Evolutionary conservation across 768 basidiomycete genomes (phyloP).

Genomic region (Tephrocybe sp.): DNA sequence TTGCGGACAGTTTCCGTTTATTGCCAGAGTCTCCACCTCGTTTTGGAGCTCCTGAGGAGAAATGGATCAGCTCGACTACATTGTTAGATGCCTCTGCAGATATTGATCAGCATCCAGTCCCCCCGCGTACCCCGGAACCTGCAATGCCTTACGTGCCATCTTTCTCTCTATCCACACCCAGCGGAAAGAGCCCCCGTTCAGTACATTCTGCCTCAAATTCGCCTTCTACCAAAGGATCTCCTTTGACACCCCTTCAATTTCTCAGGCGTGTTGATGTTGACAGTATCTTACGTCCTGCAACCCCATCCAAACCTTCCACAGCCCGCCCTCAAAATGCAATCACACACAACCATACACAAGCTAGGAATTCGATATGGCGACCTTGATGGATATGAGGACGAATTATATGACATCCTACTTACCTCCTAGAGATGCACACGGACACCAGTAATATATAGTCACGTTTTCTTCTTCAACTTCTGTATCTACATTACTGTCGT

Average conservation of each 20-base stretch:
- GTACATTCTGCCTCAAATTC: conserved; percentile 36
- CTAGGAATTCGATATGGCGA: conserved; percentile 61
- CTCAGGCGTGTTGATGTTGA: conserved; percentile 75
- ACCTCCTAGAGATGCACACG: too few species aligned
- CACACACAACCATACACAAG: conserved; percentile 41
- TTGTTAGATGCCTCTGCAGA: conserved; percentile 54
- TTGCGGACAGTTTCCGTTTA: conserved; percentile 78
- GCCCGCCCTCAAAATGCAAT: conserved; percentile 36
- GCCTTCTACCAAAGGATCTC: conserved; percentile 63
- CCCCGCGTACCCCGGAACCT: conserved; percentile 66
- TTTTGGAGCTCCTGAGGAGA: conserved; percentile 57
- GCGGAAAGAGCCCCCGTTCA: conserved; percentile 48
- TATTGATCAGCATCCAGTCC: conserved; percentile 27
- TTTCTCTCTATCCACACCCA: conserved; percentile 61
- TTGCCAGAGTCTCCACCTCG: conserved; percentile 63
- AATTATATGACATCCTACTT: too few species aligned
- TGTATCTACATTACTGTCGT: too few species aligned
- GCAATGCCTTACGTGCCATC: conserved; percentile 55
- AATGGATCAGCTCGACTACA: conserved; percentile 81
- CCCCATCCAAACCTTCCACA: conserved; percentile 58
- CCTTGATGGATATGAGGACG: conserved; percentile 38
- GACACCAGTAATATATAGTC: too few species aligned
- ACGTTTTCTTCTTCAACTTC: too few species aligned
- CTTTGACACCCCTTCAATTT: conserved; percentile 80
- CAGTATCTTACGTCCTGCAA: conserved; percentile 51